These are phyloP conservation scores for Tuber magnatum DNA, from an alignment of 495 filamentous ascomycete genomes.

Conservation along the genomic window DNA sequence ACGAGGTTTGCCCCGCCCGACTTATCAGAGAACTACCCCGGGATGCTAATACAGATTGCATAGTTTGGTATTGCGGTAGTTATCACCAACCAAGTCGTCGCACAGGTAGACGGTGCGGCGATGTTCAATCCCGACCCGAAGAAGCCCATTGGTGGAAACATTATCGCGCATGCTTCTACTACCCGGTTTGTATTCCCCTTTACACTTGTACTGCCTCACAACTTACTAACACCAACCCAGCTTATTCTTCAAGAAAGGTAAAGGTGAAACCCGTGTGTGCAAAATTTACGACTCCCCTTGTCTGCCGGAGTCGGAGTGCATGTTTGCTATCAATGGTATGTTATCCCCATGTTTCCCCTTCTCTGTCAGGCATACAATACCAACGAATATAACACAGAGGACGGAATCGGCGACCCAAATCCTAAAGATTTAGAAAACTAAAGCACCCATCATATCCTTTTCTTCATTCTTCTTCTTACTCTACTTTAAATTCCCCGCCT, in stretches of 20 bases:
- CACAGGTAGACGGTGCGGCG: constrained; percentile 89
- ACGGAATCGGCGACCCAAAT: constrained; percentile 90
- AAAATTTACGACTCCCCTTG: constrained; percentile 99
- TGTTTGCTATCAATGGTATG: constrained; percentile 77
- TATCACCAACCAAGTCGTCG: constrained; percentile 97
- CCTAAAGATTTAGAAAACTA: constrained; percentile 88
- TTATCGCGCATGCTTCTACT: constrained; percentile 94
- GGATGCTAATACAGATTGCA: background rate
- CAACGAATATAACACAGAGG: constrained; percentile 48
- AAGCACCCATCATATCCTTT: background rate
- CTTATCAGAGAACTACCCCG: background rate
- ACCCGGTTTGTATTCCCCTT: constrained; percentile 47
- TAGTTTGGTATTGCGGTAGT: constrained; percentile 92
- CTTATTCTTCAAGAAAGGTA: constrained; percentile 85
- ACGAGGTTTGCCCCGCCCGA: constrained; percentile 49
- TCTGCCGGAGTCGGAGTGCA: constrained; percentile 87
- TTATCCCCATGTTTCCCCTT: background rate
- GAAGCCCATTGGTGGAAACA: constrained; percentile 97
- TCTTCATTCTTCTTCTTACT: constrained; percentile 3
- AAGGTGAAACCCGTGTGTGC: constrained; percentile 90
- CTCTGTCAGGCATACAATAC: background rate
- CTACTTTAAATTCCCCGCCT: constrained; percentile 1
- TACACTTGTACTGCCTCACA: background rate
- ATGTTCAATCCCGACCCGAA: constrained; percentile 99
- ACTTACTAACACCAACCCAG: constrained; percentile 32